These are phyloP conservation scores for Scutellaria baicalensis DNA, from an alignment of 257 asterid species.

Conservation along the genomic window DNA sequence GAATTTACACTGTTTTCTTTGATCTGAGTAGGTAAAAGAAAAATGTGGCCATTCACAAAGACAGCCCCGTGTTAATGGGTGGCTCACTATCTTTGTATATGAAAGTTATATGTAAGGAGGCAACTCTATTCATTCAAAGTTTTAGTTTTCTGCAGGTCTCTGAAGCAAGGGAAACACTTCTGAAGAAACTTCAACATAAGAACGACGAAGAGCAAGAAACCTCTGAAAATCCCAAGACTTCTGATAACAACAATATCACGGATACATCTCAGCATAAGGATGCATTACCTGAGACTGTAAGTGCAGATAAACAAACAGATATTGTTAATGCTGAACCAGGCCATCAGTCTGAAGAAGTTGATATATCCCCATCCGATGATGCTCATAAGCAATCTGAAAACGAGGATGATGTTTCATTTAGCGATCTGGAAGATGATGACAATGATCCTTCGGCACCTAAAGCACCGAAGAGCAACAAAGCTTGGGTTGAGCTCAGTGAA, in stretches of 20 bases:
- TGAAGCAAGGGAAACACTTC: conserved; percentile 56
- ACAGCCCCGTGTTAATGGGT: not conserved
- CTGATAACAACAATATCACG: conserved; percentile 5
- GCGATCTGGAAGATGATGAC: conserved; percentile 69
- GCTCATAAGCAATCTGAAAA: conserved; percentile 25
- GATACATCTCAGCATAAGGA: conserved; percentile 14
- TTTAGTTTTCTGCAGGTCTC: conserved; percentile 38
- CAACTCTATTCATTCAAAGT: not conserved
- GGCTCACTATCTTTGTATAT: not conserved
- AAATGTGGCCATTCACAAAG: not conserved
- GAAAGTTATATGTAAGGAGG: not conserved
- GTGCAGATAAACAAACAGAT: conserved; percentile 17
- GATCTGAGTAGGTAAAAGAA: not conserved
- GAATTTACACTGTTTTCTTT: not conserved
- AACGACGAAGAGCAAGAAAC: conserved; percentile 22
- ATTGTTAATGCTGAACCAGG: conserved; percentile 19
- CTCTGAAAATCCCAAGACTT: conserved; percentile 26
- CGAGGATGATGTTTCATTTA: conserved; percentile 61
- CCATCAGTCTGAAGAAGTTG: conserved; percentile 17
- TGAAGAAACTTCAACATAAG: conserved; percentile 43
- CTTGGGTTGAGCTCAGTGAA: conserved; percentile 46
- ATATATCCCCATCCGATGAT: conserved; percentile 8
- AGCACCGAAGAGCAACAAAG: conserved; percentile 20
- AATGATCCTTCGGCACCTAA: conserved; percentile 13
- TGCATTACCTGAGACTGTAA: conserved; percentile 15